A percentile compares a stretch with the other conserved stretches of the same genome.
These are phyloP conservation scores for Teratosphaeriaceae sp. DNA, from an alignment of 2,329 filamentous ascomycete species.

Conservation along the genomic window DNA sequence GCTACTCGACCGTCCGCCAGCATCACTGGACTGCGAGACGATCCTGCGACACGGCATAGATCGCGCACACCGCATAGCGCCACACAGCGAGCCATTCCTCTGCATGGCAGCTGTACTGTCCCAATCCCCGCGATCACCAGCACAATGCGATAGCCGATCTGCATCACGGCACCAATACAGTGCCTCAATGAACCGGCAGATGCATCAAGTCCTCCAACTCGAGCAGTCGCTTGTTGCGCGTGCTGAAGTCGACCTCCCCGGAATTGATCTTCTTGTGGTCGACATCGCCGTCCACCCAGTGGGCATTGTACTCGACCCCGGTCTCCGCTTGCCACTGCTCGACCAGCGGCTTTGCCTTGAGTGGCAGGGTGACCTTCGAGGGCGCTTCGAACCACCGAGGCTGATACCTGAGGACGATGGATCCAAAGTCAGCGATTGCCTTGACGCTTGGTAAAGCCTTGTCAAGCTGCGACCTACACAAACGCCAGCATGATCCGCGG, in stretches of 20 bases:
- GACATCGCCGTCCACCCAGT: slow-evolving; percentile 17
- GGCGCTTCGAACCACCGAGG: slow-evolving; percentile 35
- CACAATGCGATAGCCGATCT: too few relatives aligned
- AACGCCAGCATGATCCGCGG: slow-evolving; percentile 26
- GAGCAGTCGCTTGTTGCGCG: slow-evolving; percentile 11
- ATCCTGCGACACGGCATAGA: too few relatives aligned
- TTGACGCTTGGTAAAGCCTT: too few relatives aligned
- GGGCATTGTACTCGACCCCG: slow-evolving; percentile 12
- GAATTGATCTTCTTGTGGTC: slow-evolving; percentile 17
- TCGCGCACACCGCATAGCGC: too few relatives aligned
- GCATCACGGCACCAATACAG: too few relatives aligned
- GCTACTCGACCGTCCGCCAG: too few relatives aligned
- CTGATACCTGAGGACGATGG: too few relatives aligned
- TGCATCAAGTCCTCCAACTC: slow-evolving; percentile 15
- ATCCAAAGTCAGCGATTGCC: too few relatives aligned
- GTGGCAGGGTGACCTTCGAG: slow-evolving; percentile 14
- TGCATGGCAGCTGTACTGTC: not conserved
- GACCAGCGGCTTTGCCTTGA: slow-evolving; percentile 10
- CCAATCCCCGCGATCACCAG: not conserved
- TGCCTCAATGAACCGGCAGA: slow-evolving; percentile 3
- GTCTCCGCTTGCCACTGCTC: slow-evolving; percentile 14
- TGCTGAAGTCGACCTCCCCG: slow-evolving; percentile 16
- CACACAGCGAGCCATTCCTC: too few relatives aligned
- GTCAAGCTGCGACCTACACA: too few relatives aligned
- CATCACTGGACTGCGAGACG: too few relatives aligned